phyloP scores from a whole-genome alignment of 192 early-diverging fungal species.

The Obelidium mucronatum region DNA sequence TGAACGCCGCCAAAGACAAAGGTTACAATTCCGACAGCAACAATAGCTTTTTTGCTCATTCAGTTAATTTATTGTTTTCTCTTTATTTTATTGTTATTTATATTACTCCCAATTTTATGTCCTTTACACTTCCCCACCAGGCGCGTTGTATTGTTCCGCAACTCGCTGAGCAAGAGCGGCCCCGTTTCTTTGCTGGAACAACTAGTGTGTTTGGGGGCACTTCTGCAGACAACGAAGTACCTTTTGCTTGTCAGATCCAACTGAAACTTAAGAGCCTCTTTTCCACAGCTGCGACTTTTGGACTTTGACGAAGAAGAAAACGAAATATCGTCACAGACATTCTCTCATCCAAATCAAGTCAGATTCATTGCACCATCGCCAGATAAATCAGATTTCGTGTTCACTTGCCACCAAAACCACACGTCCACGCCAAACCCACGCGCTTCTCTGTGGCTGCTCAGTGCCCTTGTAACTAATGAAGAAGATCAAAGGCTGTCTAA shows the following conservation, averaged over 20 bases:
- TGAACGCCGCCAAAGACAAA: slow-evolving; percentile 5
- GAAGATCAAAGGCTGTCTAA: slow-evolving; percentile 43
- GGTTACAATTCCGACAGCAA: neutral
- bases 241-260: neutral
- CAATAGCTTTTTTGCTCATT: neutral
- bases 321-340: slow-evolving; percentile 64
- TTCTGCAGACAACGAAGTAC: slow-evolving; percentile 67
- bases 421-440: neutral
- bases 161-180: slow-evolving; percentile 66
- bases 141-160: slow-evolving; percentile 60
- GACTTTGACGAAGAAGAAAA: slow-evolving; percentile 78
- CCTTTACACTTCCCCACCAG: slow-evolving; percentile 30
- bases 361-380: slow-evolving; percentile 71
- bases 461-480: slow-evolving; percentile 28
- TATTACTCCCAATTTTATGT: too few species aligned
- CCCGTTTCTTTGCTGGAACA: slow-evolving; percentile 78
- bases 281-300: slow-evolving; percentile 73
- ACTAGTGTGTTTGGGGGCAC: slow-evolving; percentile 47
- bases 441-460: slow-evolving; percentile 46
- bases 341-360: slow-evolving; percentile 71
- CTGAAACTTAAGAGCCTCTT: too few species aligned
- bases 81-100: too few species aligned
- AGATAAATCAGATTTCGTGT: slow-evolving; percentile 60
- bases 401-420: slow-evolving; percentile 63
- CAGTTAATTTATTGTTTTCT: too few species aligned